Evolutionary conservation across 2,329 filamentous ascomycete genomes (phyloP).

Genomic region (Laburnicola sp.): DNA sequence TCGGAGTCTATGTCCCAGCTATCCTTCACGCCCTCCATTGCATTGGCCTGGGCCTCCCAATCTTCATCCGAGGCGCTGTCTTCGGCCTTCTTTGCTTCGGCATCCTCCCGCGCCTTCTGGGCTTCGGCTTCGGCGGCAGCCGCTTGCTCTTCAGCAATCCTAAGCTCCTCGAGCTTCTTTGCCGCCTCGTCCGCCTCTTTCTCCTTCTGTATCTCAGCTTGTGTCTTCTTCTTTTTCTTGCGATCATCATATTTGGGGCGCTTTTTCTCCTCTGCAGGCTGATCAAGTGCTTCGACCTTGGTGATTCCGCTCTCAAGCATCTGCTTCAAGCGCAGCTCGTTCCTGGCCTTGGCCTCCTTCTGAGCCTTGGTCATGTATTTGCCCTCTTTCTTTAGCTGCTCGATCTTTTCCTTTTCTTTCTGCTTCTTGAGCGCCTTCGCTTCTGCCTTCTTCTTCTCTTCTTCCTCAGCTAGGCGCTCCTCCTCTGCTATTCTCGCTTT

Average conservation of each 20-base stretch:
- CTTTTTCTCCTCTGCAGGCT: slow-evolving; percentile 74
- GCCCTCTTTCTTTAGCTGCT: slow-evolving; percentile 84
- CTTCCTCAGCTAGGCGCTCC: slow-evolving; percentile 67
- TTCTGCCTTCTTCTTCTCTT: slow-evolving; percentile 70
- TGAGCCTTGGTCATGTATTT: slow-evolving; percentile 86
- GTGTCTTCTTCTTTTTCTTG: slow-evolving; percentile 73
- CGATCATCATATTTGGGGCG: slow-evolving; percentile 73
- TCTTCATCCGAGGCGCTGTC: slow-evolving; percentile 72
- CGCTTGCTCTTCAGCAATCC: slow-evolving; percentile 64
- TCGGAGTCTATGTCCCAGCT: slow-evolving; percentile 90
- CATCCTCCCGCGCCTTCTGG: slow-evolving; percentile 59
- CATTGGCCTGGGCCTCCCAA: slow-evolving; percentile 82
- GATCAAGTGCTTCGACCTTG: slow-evolving; percentile 61
- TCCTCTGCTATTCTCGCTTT: slow-evolving; percentile 67
- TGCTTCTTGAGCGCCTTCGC: slow-evolving; percentile 78
- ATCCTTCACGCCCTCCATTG: slow-evolving; percentile 79
- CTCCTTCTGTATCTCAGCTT: slow-evolving; percentile 58
- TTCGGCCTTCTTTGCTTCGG: slow-evolving; percentile 63
- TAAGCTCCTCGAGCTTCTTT: slow-evolving; percentile 59
- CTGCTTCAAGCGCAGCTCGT: slow-evolving; percentile 79
- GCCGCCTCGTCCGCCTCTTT: slow-evolving; percentile 57
- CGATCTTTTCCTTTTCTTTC: slow-evolving; percentile 82
- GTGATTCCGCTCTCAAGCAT: slow-evolving; percentile 79
- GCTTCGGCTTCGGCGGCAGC: slow-evolving; percentile 79
- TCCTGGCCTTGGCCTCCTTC: slow-evolving; percentile 76